Base-by-base conservation (phyloP, 2,329 filamentous ascomycete genomes). In the Alternaria atra region DNA sequence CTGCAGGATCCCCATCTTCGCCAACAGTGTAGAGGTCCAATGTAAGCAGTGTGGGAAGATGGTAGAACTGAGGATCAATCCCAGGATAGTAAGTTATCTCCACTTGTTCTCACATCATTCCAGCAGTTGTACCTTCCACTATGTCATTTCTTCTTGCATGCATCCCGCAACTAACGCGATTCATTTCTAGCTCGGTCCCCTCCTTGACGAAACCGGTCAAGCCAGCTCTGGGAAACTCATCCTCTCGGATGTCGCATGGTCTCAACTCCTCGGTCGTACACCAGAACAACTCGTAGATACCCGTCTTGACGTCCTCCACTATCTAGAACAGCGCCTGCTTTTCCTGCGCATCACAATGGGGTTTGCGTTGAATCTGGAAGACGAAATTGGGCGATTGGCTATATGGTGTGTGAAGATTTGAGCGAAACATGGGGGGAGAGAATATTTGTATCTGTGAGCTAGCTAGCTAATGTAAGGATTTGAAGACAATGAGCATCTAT, bases 191-290 rank as follows among this genome's bases (percentile, higher is more conserved):
- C 68, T 84, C 29, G 80, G 80, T 5, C 74, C 77, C 37, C 60
- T 84, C 6, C 67, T 83, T 50, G 82, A 90, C 60, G 87, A 90
- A 72, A 89, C 86, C 0, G 87, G 84, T 5, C 80, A 79, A 34
- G 80, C 88, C 8, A 70, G 74, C 1, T 71, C 80, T 2, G 84
- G 83, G 0, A 87, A 87, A 72, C 75, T 89, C 2, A 74, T 88
- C 17, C 84, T 88, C 77, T 83, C 81, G 5, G 76, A 82, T 15
- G 58, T 76, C 2, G 87, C 87, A 0, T 89, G 86, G 87, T 70
- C 68, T 34, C 76, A 85, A 25, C 69, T 86, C 2, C 75, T 86
- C 6, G 84, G 84, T 4, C 72, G 83, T 32, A 77, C 75, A 0
- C 72, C 80, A 2, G 71, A 79, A 15, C 80, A 84, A 47, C 66